Evolutionary conservation across 1,284 basidiomycete species (phyloP), one percentile per base, ranked within the genome.

Genomic region (Coniferiporia sulphurascens): DNA sequence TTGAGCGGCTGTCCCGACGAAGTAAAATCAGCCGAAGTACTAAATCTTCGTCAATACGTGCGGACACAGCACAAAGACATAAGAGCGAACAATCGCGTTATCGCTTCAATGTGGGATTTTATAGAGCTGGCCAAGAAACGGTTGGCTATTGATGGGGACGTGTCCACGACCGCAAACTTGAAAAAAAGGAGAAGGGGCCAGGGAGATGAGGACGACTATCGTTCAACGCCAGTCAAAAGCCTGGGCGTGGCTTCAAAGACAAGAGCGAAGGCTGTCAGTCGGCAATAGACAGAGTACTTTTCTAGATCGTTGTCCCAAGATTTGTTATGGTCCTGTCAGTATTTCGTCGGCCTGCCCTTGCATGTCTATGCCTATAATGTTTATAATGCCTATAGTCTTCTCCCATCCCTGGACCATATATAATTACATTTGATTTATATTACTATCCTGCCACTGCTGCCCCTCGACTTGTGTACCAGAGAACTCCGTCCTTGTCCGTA

Each of bases 391-490:
- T n/a, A n/a, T n/a, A n/a, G n/a, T n/a, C n/a, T n/a, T 27, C 27
- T 5, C 27, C 27, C 27, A 27, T 2, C 5, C 27, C 5, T 27
- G 27, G 27, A 27, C 27, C 27, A 27, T 27, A 27, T 27, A 27
- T 27, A 27, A 27, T 27, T 27, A 27, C 27, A 27, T 27, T 5
- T 5, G 27, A 27, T 27, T 27, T 27, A 27, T 27, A 41, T 19
- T 55, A 45, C 22, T 58, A 58, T n/a, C 44, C 32, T 49, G 53
- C 43, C 48, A 52, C 35, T 48, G 60, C 49, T 27, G 46, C 50
- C 32, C 79, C 78, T 63, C 89, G 74, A 1, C 86, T 78, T 1
- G 86, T 89, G 69, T 91, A 92, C 78, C 81, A 89, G 10, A 67
- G 64, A 54, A 81, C 70, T n/a, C 86, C 84, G 41, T 83, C 77